A percentile compares a stretch with the other conserved stretches of the same genome.
Evolutionary conservation across 129 eudicot species (phyloP).

Genomic region (Artemisia argyi): DNA sequence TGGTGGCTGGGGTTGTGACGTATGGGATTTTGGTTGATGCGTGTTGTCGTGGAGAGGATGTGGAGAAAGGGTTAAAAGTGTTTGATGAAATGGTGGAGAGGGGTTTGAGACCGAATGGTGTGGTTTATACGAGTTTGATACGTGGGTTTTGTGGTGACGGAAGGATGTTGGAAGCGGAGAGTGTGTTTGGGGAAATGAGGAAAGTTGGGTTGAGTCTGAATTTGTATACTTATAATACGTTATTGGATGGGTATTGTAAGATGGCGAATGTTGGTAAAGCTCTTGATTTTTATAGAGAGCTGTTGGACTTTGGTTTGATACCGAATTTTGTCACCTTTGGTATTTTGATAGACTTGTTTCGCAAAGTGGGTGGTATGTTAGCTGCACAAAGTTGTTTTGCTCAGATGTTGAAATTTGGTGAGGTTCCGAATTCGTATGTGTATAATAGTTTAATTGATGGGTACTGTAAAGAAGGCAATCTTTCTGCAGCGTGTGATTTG

Average conservation of each 20-base stretch:
- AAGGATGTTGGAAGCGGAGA: slow-evolving; percentile 63
- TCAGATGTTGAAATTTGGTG: slow-evolving; percentile 62
- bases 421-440: slow-evolving; percentile 56
- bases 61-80: slow-evolving; percentile 40
- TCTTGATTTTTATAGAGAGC: slow-evolving; percentile 49
- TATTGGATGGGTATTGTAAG: slow-evolving; percentile 81
- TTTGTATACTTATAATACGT: slow-evolving; percentile 59
- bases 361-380: slow-evolving; percentile 48
- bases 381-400: slow-evolving; percentile 57
- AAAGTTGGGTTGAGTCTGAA: slow-evolving; percentile 53
- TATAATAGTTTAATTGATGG: slow-evolving; percentile 75
- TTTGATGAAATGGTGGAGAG: slow-evolving; percentile 68
- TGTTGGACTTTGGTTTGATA: slow-evolving; percentile 41
- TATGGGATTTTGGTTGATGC: slow-evolving; percentile 77
- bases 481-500: slow-evolving; percentile 49
- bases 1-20: slow-evolving; percentile 48
- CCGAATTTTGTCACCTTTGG: slow-evolving; percentile 75
- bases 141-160: slow-evolving; percentile 62
- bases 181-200: slow-evolving; percentile 49
- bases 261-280: slow-evolving; percentile 45
- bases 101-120: slow-evolving; percentile 58
- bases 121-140: slow-evolving; percentile 66
- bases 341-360: slow-evolving; percentile 51
- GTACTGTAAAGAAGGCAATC: slow-evolving; percentile 49
- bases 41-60: slow-evolving; percentile 54